Evolutionary conservation across 2,329 filamentous ascomycete species (phyloP), one percentile per base, ranked within the genome.

Genomic region (Sphaerostilbella broomeana): DNA sequence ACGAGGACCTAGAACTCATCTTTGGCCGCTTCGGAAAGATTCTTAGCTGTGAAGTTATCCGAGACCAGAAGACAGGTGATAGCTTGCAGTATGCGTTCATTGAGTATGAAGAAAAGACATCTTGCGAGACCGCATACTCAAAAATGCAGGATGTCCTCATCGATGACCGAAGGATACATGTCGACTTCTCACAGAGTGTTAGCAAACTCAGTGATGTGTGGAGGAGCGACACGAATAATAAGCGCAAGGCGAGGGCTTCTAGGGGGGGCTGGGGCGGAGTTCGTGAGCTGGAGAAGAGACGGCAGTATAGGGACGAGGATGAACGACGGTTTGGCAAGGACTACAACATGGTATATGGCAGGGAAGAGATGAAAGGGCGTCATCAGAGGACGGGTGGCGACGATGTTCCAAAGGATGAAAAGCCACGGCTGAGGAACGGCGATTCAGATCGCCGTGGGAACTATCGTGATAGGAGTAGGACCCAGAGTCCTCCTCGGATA

Each of bases 131-230:
- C 37, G 92, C 92, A 3, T 98, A 95, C 57, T 92, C 94, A 68
- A 98, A 98, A 66, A 98, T 98, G 92, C 88, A 98, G 60, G 87
- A 84, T 2, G 90, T 97, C 2, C 68, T 98, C 40, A 97, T 98
- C 49, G 92, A 98, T 55, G 92, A 98, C 53, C 86, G 95, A 49
- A 82, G 92, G 28, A 98, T 98, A 47, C 92, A 98, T 57, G 92
- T 98, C 40, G 92, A 98, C 64, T 98, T 98, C 63, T 95, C 89
- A 9, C 92, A 98, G 66, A 95, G 87, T 58, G 92, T 89, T 45
- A 77, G 81, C 46, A 90, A 87, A 57, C 67, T 98, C 6, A 92
- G 87, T 31, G 86, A 94, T 47, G 81, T 81, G 12, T 98, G 92
- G 92, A 77, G 92, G 46, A 83, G 79, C 44, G 81, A 82, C 28